A percentile compares a stretch with the other conserved stretches of the same genome.
phyloP scores from a whole-genome alignment of 2,329 filamentous ascomycete genomes.

The Monascus ruber region DNA sequence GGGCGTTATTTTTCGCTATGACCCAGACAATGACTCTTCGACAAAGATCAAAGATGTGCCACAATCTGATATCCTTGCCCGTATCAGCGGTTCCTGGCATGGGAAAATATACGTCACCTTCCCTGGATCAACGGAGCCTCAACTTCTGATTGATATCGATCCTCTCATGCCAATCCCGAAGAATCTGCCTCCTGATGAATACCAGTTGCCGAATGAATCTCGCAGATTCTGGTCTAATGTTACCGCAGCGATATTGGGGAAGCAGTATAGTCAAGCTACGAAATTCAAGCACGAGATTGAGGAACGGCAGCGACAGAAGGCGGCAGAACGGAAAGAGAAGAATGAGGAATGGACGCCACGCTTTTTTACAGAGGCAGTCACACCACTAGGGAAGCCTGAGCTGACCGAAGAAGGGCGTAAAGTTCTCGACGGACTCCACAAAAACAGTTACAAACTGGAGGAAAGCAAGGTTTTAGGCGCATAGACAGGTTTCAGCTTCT shows the following conservation, averaged over 20 bases:
- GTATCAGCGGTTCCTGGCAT: constrained; percentile 80
- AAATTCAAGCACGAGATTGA: constrained; percentile 82
- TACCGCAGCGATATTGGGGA: constrained; percentile 70
- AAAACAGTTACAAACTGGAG: constrained; percentile 39
- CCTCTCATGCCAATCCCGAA: constrained; percentile 73
- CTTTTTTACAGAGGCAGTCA: constrained; percentile 64
- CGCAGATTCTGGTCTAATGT: constrained; percentile 79
- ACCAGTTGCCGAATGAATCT: constrained; percentile 82
- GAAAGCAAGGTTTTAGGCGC: constrained; percentile 25
- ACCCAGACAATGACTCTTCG: constrained; percentile 74
- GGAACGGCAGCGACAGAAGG: constrained; percentile 76
- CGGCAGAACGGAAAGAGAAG: constrained; percentile 61
- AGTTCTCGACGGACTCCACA: constrained; percentile 45
- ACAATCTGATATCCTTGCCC: constrained; percentile 69
- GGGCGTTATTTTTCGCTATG: constrained; percentile 82
- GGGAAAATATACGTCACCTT: constrained; percentile 53
- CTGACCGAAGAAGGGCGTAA: constrained; percentile 51
- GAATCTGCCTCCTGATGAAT: constrained; percentile 60
- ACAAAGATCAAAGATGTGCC: constrained; percentile 74
- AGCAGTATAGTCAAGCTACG: constrained; percentile 77
- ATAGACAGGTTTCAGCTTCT: constrained; percentile 9
- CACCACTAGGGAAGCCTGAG: constrained; percentile 49
- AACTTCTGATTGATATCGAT: constrained; percentile 77
- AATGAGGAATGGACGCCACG: constrained; percentile 68
- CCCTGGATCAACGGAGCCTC: constrained; percentile 37